Evolutionary conservation across 306 rosid genomes (phyloP), one percentile per base, ranked within the genome.

Genomic region (Vachellia pachyceras): DNA sequence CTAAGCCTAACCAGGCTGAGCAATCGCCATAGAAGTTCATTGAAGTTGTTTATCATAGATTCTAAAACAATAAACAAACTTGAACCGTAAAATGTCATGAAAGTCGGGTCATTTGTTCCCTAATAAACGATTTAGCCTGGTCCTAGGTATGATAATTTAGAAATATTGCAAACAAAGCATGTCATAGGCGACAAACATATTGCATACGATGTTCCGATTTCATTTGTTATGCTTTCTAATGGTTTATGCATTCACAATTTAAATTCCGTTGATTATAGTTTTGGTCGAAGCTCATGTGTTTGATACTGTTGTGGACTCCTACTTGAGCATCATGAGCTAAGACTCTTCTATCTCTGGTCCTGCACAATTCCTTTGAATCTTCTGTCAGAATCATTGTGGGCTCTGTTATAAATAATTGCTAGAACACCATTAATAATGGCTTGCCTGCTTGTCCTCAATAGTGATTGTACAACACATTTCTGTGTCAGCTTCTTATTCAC

Each of bases 81-180:
- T 72, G 14, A 47, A 72, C 15, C 14, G 47, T 72, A 29, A 2
- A 17, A 29, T 25, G 63, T 29, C 2, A 3, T 54, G 50, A 5
- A 58, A 58, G 41, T 68, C 54, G 33, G 39, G 37, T 65, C 58
- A 54, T 11, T 12, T 82, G 44, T 68, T 76, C 60, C 49, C 77
- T 29, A 25, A 29, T 29, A 60, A 60, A 29, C 11, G 0, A 11
- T 29, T 29, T 25, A 60, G 67, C 5, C 39, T 60, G 29, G 67
- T 60, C 29, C 67, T 61, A 29, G n/a, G 37, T 61, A 61, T 29
- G 68, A 61, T 7, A 61, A 61, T 25, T 61, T 5, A 11, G 68
- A 29, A 61, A 61, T 14, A 60, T 29, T 60, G 39, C 40, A 60
- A 23, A 29, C 37, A 25, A 60, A 37, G 3, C 18, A 10, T 60